phyloP scores from a whole-genome alignment of 1,284 basidiomycete species.

The Mrakiaceae sp. region DNA sequence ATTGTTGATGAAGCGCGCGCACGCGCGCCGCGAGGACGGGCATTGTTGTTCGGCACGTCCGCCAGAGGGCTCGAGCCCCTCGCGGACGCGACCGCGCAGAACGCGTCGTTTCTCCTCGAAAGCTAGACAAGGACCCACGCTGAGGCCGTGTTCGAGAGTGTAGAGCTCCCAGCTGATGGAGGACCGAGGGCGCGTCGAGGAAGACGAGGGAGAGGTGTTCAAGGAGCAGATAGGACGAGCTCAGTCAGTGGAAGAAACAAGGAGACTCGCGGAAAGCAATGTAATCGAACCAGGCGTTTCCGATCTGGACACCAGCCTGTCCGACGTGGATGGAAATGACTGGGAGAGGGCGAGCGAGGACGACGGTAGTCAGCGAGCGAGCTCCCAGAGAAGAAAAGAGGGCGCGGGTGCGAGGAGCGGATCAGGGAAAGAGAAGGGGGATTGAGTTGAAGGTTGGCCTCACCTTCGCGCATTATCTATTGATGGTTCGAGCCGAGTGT shows the following conservation, averaged over 20 bases:
- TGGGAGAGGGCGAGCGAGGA: background rate
- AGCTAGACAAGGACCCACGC: constrained; percentile 46
- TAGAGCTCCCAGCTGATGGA: constrained; percentile 74
- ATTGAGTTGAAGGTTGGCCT: too few species aligned
- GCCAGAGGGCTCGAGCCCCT: too few species aligned
- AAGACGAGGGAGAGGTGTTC: too few species aligned
- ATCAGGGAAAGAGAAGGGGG: too few species aligned
- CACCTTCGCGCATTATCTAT: too few species aligned
- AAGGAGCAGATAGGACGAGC: too few species aligned
- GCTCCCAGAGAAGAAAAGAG: too few species aligned
- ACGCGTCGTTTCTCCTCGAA: constrained; percentile 5
- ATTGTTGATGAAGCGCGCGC: background rate
- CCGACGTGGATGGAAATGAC: background rate
- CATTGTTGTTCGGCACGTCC: background rate
- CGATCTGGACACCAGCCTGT: constrained; percentile 48
- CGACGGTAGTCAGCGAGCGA: background rate
- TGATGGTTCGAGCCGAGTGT: too few species aligned
- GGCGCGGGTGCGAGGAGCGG: too few species aligned
- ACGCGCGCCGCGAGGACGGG: background rate
- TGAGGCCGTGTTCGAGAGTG: constrained; percentile 94
- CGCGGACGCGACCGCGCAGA: background rate
- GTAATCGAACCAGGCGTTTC: constrained; percentile 58
- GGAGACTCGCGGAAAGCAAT: too few species aligned
- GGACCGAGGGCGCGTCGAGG: too few species aligned
- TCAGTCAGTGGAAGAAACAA: too few species aligned